Percentiles rank a stretch among this genome's conserved stretches.
phyloP scores from a whole-genome alignment of 2,329 filamentous ascomycete genomes.

The Talaromyces rugulosus region DNA sequence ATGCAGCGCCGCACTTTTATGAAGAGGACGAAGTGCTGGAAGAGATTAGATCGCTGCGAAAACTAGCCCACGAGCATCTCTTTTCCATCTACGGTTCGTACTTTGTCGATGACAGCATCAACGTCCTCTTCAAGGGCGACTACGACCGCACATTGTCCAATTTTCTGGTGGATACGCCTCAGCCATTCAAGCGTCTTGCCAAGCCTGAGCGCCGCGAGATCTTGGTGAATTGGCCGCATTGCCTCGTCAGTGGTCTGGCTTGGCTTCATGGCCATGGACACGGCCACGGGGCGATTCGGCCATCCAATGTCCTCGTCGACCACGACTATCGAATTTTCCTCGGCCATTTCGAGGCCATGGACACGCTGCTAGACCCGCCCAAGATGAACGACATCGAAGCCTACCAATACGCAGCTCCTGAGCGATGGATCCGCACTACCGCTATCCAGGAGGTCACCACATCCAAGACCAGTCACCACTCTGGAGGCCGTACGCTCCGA shows the following conservation, averaged over 20 bases:
- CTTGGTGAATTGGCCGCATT: constrained; percentile 45
- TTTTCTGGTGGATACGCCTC: constrained; percentile 41
- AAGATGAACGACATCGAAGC: constrained; percentile 52
- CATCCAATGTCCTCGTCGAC: constrained; percentile 58
- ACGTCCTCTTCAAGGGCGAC: constrained; percentile 39
- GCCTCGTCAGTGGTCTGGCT: constrained; percentile 52
- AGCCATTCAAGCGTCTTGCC: constrained; percentile 36
- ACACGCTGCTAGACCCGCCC: constrained; percentile 51
- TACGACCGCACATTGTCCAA: constrained; percentile 39
- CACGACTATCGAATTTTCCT: constrained; percentile 54
- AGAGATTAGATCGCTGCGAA: constrained; percentile 36
- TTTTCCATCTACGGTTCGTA: constrained; percentile 44
- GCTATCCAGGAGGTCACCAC: constrained; percentile 32
- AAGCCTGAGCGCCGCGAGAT: constrained; percentile 40
- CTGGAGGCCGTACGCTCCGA: constrained; percentile 38
- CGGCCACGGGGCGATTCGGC: constrained; percentile 54
- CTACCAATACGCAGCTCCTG: constrained; percentile 58
- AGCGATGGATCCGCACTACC: constrained; percentile 43
- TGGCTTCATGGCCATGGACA: constrained; percentile 54
- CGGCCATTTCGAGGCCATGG: constrained; percentile 54
- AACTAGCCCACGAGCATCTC: constrained; percentile 41
- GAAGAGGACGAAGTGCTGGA: constrained; percentile 37
- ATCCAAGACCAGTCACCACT: constrained; percentile 30
- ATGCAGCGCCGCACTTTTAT: constrained; percentile 33
- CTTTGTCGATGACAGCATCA: constrained; percentile 39